Evolutionary conservation across 2,329 filamentous ascomycete species (phyloP), one percentile per base, ranked within the genome.

Genomic region (Lasiodiplodia sp.): DNA sequence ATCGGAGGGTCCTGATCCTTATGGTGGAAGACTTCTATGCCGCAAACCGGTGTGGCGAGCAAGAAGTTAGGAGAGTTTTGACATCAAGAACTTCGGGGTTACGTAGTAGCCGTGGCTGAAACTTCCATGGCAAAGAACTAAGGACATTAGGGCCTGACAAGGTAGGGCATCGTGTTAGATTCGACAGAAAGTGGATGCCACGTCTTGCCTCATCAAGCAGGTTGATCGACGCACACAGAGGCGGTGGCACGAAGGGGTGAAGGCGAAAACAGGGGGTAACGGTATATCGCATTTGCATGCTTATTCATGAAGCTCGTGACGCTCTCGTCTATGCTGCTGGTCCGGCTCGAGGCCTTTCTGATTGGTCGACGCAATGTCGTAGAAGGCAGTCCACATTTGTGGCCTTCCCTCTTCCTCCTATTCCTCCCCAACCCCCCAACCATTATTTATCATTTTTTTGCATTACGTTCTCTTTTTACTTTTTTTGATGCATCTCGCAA

Each of bases 181-280:
- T 11, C 23, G 18, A 38, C 44, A 2, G 34, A 12, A n/a, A n/a
- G 18, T 14, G 14, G n/a, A 23, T 3, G 18, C 18, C 21, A 11
- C 16, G n/a, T 60, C 38, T 47, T 60, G 37, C 57, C 57, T 47
- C 23, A 47, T 40, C 21, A 11, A 60, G 57, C 34, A 60, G 23
- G 12, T 60, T 38, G 57, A 60, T 60, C 57, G 57, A 23, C 57
- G 6, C 23, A 11, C 38, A n/a, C 21, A 16, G 21, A 38, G 31
- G 31, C 16, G n/a, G 55, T 38, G 34, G 18, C 10, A 38, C 34
- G 37, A 60, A 60, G 57, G 57, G 57, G 37, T 23, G 12, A 31
- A 28, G 16, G 12, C 23, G n/a, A 47, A 16, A 28, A 18, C 23
- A 60, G 57, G 57, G 57, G 57, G 57, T 44, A 12, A 47, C n/a